These are phyloP conservation scores for Aspergillus proliferans DNA, from an alignment of 2,329 filamentous ascomycete genomes.

Conservation along the genomic window DNA sequence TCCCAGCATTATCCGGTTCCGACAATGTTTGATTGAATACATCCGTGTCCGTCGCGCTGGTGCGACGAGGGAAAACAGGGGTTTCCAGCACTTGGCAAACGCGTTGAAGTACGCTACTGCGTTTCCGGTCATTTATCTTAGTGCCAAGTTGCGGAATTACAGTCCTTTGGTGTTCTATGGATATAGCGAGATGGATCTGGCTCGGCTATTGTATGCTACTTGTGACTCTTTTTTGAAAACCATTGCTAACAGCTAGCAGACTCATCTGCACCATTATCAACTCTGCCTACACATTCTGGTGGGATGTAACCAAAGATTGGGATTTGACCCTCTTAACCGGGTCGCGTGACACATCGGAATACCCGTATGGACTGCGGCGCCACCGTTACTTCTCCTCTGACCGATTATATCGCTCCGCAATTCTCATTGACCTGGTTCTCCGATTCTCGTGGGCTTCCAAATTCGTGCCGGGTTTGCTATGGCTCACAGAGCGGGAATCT, in stretches of 20 bases:
- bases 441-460: slow-evolving; percentile 90
- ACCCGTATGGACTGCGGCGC: slow-evolving; percentile 71
- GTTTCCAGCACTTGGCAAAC: slow-evolving; percentile 85
- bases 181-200: slow-evolving; percentile 50
- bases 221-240: not conserved
- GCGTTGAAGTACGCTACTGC: slow-evolving; percentile 90
- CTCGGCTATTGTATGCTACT: slow-evolving; percentile 47
- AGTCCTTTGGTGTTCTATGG: slow-evolving; percentile 45
- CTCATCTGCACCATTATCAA: slow-evolving; percentile 70
- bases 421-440: slow-evolving; percentile 70
- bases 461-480: slow-evolving; percentile 72
- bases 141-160: slow-evolving; percentile 64
- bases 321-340: slow-evolving; percentile 75
- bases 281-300: slow-evolving; percentile 94
- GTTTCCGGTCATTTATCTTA: slow-evolving; percentile 82
- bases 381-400: slow-evolving; percentile 67
- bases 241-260: slow-evolving; percentile 43
- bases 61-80: slow-evolving; percentile 55
- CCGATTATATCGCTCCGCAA: slow-evolving; percentile 74
- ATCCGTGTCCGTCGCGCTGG: slow-evolving; percentile 57
- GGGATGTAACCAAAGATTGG: slow-evolving; percentile 97
- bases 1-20: slow-evolving; percentile 77
- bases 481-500: slow-evolving; percentile 78
- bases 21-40: slow-evolving; percentile 90
- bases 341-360: slow-evolving; percentile 54